Conservation (phyloP, 768 basidiomycete species). For the Saitozyma podzolica region DNA sequence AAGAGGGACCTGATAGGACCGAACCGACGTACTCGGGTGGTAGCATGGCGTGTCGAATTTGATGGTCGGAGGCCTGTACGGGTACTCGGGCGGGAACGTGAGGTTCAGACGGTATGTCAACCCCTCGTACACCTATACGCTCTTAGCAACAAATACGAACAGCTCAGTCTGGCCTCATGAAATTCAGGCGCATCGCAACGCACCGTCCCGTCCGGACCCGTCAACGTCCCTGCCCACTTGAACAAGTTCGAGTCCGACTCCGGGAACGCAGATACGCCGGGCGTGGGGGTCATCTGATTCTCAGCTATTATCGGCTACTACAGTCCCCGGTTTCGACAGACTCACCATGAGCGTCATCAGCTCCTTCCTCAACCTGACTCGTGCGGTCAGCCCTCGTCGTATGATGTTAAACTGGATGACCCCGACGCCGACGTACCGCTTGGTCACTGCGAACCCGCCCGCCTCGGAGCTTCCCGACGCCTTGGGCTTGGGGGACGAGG, state of each 20-base stretch:
- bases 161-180: too few relatives aligned
- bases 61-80: slow-evolving; percentile 79
- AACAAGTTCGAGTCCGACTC: slow-evolving; percentile 82
- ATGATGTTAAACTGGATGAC: not conserved
- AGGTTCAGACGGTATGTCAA: slow-evolving; percentile 81
- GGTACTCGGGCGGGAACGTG: slow-evolving; percentile 82
- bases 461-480: not conserved
- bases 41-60: slow-evolving; percentile 81
- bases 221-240: slow-evolving; percentile 87
- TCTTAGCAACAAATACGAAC: not conserved
- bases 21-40: slow-evolving; percentile 59
- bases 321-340: not conserved
- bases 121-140: slow-evolving; percentile 68
- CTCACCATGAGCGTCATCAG: not conserved
- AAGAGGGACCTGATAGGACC: too few relatives aligned
- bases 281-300: not conserved
- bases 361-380: not conserved
- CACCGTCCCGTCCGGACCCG: slow-evolving; percentile 75
- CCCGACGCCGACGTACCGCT: not conserved
- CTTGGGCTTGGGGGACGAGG: too few relatives aligned
- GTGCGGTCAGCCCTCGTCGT: not conserved
- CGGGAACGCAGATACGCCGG: slow-evolving; percentile 69
- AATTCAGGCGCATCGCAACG: slow-evolving; percentile 51
- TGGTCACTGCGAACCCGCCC: not conserved
- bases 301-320: not conserved